phyloP scores from a whole-genome alignment of 768 basidiomycete genomes.

The Pholiota molesta region DNA sequence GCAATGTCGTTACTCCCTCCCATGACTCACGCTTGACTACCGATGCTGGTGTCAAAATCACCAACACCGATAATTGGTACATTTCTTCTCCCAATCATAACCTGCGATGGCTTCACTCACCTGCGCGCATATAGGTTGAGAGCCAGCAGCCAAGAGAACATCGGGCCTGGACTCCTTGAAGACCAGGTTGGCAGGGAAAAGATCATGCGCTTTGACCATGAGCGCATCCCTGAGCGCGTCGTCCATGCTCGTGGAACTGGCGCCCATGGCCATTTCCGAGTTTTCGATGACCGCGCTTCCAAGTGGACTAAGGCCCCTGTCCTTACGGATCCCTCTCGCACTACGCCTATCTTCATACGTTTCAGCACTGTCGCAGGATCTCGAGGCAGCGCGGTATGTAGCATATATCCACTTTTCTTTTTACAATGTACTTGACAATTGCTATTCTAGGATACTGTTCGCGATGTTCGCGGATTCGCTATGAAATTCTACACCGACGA shows the following conservation, averaged over 20 bases:
- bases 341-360: slow-evolving; percentile 79
- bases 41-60: slow-evolving; percentile 60
- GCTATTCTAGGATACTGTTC: slow-evolving; percentile 61
- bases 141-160: slow-evolving; percentile 44
- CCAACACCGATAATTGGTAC: slow-evolving; percentile 70
- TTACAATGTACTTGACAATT: not conserved
- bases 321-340: slow-evolving; percentile 70
- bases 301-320: slow-evolving; percentile 74
- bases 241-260: slow-evolving; percentile 74
- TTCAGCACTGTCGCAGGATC: slow-evolving; percentile 88
- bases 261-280: slow-evolving; percentile 85
- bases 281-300: slow-evolving; percentile 65
- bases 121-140: slow-evolving; percentile 49
- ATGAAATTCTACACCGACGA: slow-evolving; percentile 82
- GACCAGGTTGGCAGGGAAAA: slow-evolving; percentile 78
- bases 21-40: slow-evolving; percentile 49
- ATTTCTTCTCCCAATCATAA: slow-evolving; percentile 13
- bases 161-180: slow-evolving; percentile 78
- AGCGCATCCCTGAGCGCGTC: slow-evolving; percentile 87
- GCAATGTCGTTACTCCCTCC: slow-evolving; percentile 34
- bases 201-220: slow-evolving; percentile 81
- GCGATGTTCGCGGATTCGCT: slow-evolving; percentile 89
- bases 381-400: slow-evolving; percentile 75
- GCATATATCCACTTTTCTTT: slow-evolving; percentile 3
- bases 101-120: not conserved